Conservation (phyloP, 2,329 filamentous ascomycete species). For the Salinomyces thailandicus region DNA sequence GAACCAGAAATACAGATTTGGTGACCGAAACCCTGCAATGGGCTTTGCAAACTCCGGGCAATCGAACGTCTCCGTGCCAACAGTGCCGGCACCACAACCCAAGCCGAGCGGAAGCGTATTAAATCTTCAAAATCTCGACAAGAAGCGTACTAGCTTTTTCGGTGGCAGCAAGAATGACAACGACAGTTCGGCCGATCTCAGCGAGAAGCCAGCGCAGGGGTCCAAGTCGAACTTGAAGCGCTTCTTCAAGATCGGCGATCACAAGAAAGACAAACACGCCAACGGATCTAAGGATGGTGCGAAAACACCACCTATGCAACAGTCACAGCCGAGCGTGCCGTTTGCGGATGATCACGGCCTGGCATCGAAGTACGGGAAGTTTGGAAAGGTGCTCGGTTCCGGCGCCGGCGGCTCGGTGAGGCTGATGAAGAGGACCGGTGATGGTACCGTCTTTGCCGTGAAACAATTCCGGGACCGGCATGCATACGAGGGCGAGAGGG, state of each 20-base stretch:
- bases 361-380: constrained; percentile 85
- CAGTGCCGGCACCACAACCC: constrained; percentile 25
- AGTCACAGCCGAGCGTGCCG: constrained; percentile 48
- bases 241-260: constrained; percentile 78
- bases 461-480: constrained; percentile 93
- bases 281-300: constrained; percentile 17
- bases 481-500: constrained; percentile 84
- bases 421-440: constrained; percentile 84
- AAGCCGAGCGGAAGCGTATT: constrained; percentile 3
- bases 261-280: constrained; percentile 46
- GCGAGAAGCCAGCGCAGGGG: constrained; percentile 29
- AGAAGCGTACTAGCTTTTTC: constrained; percentile 47
- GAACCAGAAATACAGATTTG: constrained; percentile 67
- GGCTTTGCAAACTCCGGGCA: constrained; percentile 31
- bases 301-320: constrained; percentile 14
- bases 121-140: constrained; percentile 23
- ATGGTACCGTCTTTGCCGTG: constrained; percentile 89
- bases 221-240: constrained; percentile 90
- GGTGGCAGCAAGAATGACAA: constrained; percentile 43
- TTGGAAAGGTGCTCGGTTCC: constrained; percentile 85
- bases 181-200: constrained; percentile 28
- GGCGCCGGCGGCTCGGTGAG: constrained; percentile 91
- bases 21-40: constrained; percentile 59
- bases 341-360: constrained; percentile 92
- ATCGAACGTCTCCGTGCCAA: constrained; percentile 12